These are phyloP conservation scores for Dioscorea cayenensis DNA, from an alignment of 116 monocot genomes.

Conservation along the genomic window DNA sequence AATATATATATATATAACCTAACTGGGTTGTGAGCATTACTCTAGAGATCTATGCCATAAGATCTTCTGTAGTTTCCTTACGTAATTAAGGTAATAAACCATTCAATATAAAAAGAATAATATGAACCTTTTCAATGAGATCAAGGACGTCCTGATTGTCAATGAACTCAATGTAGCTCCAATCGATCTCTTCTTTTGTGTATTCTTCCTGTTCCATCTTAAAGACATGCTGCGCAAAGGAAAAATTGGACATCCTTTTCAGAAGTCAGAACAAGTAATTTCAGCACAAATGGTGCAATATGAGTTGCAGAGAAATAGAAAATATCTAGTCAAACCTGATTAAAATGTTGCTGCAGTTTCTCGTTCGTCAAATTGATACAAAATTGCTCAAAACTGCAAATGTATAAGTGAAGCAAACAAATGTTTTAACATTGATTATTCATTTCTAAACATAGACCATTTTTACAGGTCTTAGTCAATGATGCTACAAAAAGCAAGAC, in stretches of 20 bases:
- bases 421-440: background rate
- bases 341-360: conserved; percentile 95
- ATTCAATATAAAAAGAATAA: background rate
- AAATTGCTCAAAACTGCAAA: conserved; percentile 91
- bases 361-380: conserved; percentile 97
- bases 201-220: conserved; percentile 99
- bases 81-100: too few species aligned
- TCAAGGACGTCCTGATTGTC: conserved; percentile 95
- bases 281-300: background rate
- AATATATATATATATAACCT: background rate
- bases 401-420: background rate
- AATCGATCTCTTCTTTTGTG: conserved; percentile 92
- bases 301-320: background rate
- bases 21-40: background rate
- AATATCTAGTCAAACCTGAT: conserved; percentile 47
- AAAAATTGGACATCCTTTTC: background rate
- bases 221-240: conserved; percentile 74
- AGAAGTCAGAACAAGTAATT: background rate
- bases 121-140: conserved; percentile 87
- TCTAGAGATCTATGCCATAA: background rate
- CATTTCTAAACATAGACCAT: background rate
- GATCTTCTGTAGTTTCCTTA: too few species aligned
- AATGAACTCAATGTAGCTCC: conserved; percentile 97
- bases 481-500: too few species aligned
- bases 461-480: too few species aligned